These are phyloP conservation scores for Gryganskiella cystojenkinii DNA, from an alignment of 192 early-diverging fungal genomes.

Conservation along the genomic window DNA sequence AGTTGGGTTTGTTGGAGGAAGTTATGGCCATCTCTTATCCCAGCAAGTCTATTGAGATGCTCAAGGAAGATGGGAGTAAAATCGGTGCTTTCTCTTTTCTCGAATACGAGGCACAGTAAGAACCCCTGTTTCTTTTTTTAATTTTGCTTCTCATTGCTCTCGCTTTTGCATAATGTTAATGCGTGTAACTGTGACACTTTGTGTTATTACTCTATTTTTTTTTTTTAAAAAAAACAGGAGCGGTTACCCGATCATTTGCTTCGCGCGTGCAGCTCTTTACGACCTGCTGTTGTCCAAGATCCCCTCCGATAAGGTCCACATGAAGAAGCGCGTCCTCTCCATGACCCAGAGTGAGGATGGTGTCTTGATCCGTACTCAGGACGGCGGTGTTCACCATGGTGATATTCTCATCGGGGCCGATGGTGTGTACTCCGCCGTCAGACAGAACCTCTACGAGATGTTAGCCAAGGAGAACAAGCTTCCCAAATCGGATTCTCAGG, in stretches of 20 bases:
- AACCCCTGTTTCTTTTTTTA: background rate
- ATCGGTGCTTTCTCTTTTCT: background rate
- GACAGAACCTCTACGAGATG: conserved; percentile 28
- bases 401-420: conserved; percentile 45
- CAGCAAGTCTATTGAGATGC: conserved; percentile 11
- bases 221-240: conserved; percentile 15
- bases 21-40: conserved; percentile 13
- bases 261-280: conserved; percentile 22
- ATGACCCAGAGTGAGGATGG: conserved; percentile 24
- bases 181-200: too few relatives aligned
- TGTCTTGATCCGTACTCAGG: conserved; percentile 19
- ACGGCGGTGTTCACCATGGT: conserved; percentile 13
- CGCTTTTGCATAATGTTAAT: too few relatives aligned
- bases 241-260: conserved; percentile 17
- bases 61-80: conserved; percentile 3
- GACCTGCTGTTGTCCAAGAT: conserved; percentile 22
- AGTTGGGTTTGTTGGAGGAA: conserved; percentile 27
- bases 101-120: background rate
- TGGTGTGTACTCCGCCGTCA: conserved; percentile 34
- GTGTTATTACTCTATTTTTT: too few relatives aligned
- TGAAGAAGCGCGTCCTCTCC: conserved; percentile 16
- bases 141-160: too few relatives aligned
- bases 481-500: conserved; percentile 18
- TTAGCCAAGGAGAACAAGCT: conserved; percentile 19
- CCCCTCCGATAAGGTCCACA: conserved; percentile 13